Percentiles rank a stretch among this genome's conserved stretches.
phyloP scores from a whole-genome alignment of 2,329 filamentous ascomycete species.

The Emmonsiellopsis sp. region DNA sequence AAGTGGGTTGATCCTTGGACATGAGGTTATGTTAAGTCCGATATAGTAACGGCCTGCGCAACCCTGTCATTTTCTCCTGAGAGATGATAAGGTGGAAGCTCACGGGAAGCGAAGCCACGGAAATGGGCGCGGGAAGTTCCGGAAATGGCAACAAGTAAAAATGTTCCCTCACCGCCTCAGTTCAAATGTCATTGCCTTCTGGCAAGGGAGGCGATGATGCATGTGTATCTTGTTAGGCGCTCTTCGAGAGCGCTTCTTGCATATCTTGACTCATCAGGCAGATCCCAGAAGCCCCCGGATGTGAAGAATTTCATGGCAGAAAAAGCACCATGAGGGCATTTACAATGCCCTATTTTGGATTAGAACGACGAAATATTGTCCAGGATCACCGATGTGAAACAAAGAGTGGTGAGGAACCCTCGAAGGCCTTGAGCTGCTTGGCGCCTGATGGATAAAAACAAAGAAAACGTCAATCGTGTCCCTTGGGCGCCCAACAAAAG shows the following conservation, averaged over 20 bases:
- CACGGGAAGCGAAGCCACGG: neutral
- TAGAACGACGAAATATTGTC: neutral
- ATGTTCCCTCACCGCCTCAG: neutral
- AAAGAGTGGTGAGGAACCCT: neutral
- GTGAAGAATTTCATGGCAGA: neutral
- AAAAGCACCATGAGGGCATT: neutral
- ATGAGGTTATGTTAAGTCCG: neutral
- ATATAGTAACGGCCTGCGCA: neutral
- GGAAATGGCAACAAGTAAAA: neutral
- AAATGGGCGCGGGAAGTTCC: neutral
- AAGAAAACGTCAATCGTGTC: neutral
- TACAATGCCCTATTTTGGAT: slow-evolving; percentile 1
- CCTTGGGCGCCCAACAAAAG: neutral
- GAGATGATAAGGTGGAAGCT: neutral
- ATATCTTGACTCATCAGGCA: too few relatives aligned
- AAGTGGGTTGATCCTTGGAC: neutral
- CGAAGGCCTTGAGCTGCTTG: neutral
- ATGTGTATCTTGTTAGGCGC: too few relatives aligned
- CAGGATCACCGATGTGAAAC: neutral
- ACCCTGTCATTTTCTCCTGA: neutral
- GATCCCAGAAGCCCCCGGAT: neutral
- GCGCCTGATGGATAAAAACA: neutral
- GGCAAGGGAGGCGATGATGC: too few relatives aligned
- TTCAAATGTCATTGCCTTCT: neutral
- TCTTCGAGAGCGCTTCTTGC: too few relatives aligned